Conservation (phyloP, 345 rosid genomes). For the Ceriops decandra region DNA sequence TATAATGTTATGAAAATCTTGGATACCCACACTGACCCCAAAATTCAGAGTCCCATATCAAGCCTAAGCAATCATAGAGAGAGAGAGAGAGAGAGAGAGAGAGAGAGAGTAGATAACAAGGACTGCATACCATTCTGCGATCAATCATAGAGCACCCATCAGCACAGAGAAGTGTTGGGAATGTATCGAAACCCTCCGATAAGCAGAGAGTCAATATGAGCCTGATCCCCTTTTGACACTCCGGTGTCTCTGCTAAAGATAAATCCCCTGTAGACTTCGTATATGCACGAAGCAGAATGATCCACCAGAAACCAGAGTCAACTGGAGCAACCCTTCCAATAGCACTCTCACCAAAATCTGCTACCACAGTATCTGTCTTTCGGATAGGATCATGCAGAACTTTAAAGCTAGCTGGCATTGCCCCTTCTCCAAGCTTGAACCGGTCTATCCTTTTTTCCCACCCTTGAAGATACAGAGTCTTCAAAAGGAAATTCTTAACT, state of each 20-base stretch:
- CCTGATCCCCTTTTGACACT: constrained; percentile 77
- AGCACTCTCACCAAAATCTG: constrained; percentile 83
- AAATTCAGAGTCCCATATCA: no score
- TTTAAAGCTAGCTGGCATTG: constrained; percentile 84
- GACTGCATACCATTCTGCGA: constrained; percentile 66
- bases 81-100: neutral
- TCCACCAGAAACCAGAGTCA: constrained; percentile 92
- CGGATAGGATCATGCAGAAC: constrained; percentile 69
- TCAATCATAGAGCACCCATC: constrained; percentile 89
- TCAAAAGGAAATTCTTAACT: constrained; percentile 64
- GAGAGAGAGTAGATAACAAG: neutral
- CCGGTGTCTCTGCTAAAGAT: constrained; percentile 58
- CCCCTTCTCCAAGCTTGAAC: constrained; percentile 84
- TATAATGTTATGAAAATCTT: neutral
- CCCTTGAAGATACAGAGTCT: constrained; percentile 67
- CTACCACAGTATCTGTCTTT: constrained; percentile 56
- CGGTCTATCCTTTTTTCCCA: constrained; percentile 65
- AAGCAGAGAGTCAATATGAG: constrained; percentile 69
- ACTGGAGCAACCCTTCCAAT: constrained; percentile 89
- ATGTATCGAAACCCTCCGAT: constrained; percentile 80
- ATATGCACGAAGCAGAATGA: constrained; percentile 77
- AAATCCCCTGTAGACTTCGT: constrained; percentile 71
- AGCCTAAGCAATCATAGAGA: no score
- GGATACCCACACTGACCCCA: neutral
- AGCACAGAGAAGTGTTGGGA: constrained; percentile 83